Percentiles rank a stretch among this genome's conserved stretches.
phyloP scores from a whole-genome alignment of 1,139 yeast species.

The Hemisphaericaspora xylofermentans region DNA sequence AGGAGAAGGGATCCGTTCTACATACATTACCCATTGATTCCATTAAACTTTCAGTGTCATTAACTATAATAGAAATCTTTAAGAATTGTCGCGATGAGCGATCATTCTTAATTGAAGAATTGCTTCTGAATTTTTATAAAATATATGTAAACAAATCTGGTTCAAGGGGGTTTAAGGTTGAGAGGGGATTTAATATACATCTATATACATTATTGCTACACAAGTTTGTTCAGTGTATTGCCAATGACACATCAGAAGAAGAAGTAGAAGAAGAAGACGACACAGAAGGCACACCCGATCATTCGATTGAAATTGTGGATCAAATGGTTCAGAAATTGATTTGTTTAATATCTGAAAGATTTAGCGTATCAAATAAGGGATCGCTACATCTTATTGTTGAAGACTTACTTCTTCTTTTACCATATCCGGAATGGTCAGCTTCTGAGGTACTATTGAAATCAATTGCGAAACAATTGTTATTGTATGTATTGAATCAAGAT shows the following conservation, averaged over 20 bases:
- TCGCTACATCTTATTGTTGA: constrained; percentile 52
- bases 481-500: constrained; percentile 3
- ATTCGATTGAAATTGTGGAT: constrained; percentile 1
- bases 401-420: constrained; percentile 52
- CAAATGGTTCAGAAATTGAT: constrained; percentile 3
- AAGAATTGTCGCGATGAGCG: constrained; percentile 50
- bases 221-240: constrained; percentile 44
- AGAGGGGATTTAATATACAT: constrained; percentile 50
- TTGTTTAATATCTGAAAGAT: not conserved
- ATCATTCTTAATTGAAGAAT: constrained; percentile 57
- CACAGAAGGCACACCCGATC: not conserved
- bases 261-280: not conserved
- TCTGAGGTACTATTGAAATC: constrained; percentile 32
- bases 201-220: constrained; percentile 46
- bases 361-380: constrained; percentile 24
- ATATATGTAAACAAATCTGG: constrained; percentile 42
- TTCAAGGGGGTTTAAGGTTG: constrained; percentile 44
- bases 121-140: constrained; percentile 50
- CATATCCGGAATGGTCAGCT: constrained; percentile 61
- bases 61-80: constrained; percentile 34
- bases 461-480: constrained; percentile 5
- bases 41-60: constrained; percentile 8
- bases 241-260: not conserved
- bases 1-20: constrained; percentile 5
- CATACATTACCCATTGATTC: constrained; percentile 8